phyloP scores from a whole-genome alignment of 495 filamentous ascomycete genomes.

The Tuber borchii region DNA sequence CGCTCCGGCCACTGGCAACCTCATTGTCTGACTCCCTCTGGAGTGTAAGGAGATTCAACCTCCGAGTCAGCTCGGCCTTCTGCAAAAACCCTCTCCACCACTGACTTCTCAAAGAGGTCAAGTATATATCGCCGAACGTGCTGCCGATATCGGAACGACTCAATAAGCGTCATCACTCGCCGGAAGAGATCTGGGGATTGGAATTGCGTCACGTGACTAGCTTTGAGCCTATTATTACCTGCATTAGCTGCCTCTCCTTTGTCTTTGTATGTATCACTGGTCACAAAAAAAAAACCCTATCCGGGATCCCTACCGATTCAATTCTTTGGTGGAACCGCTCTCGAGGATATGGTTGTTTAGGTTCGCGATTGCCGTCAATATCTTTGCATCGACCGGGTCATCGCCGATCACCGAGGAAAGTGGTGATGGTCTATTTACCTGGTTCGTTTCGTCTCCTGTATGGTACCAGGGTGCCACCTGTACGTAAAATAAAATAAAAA shows the following conservation, averaged over 20 bases:
- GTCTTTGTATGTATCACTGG: background rate
- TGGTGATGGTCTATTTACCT: slow-evolving; percentile 31
- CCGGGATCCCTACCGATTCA: slow-evolving; percentile 35
- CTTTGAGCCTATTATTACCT: slow-evolving; percentile 52
- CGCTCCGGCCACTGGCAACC: background rate
- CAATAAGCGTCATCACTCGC: slow-evolving; percentile 76
- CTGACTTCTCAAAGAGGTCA: slow-evolving; percentile 84
- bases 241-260: slow-evolving; percentile 18
- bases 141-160: slow-evolving; percentile 81
- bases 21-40: slow-evolving; percentile 1
- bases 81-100: slow-evolving; percentile 71
- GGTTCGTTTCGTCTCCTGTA: slow-evolving; percentile 39
- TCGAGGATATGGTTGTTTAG: slow-evolving; percentile 42
- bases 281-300: background rate
- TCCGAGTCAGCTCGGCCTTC: slow-evolving; percentile 27
- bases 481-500: slow-evolving; percentile 1
- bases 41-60: slow-evolving; percentile 25
- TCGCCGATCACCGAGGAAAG: slow-evolving; percentile 37
- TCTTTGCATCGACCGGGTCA: slow-evolving; percentile 40
- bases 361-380: slow-evolving; percentile 40
- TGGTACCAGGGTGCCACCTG: slow-evolving; percentile 41
- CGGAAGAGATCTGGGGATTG: slow-evolving; percentile 68
- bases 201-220: slow-evolving; percentile 63
- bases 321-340: slow-evolving; percentile 40
- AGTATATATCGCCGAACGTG: slow-evolving; percentile 78